Evolutionary conservation across 371 early-diverging fungal species (phyloP).

Genomic region (Parasitella parasitica): DNA sequence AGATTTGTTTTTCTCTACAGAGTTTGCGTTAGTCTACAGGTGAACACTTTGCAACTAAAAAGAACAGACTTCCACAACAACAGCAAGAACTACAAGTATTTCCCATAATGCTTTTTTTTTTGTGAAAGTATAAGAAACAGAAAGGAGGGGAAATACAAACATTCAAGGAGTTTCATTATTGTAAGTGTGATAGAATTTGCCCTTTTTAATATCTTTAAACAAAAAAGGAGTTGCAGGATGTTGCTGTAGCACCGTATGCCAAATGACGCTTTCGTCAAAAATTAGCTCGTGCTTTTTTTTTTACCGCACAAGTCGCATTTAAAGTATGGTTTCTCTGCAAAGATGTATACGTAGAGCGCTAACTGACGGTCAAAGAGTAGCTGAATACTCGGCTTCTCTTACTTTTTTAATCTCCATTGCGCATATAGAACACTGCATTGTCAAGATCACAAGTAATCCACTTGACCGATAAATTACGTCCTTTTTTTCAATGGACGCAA

Average conservation of each 20-base stretch:
- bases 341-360: no score
- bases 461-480: no score
- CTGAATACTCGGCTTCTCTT: no score
- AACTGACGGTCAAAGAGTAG: no score
- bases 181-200: background rate
- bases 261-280: background rate
- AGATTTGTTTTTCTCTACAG: constrained; percentile 38
- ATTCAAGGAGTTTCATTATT: constrained; percentile 10
- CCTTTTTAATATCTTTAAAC: background rate
- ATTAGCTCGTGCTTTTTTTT: background rate
- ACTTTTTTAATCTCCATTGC: no score
- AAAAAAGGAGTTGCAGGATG: background rate
- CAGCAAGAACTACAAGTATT: constrained; percentile 36
- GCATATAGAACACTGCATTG: no score
- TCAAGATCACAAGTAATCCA: no score
- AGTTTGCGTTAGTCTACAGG: background rate
- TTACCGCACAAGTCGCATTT: no score
- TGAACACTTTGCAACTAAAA: background rate
- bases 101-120: constrained; percentile 20
- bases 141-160: background rate
- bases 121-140: background rate
- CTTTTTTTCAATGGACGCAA: no score
- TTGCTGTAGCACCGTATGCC: background rate
- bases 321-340: no score
- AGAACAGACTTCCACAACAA: constrained; percentile 37